Evolutionary conservation across 2,329 filamentous ascomycete genomes (phyloP).

Genomic region (Didymellaceae sp.): DNA sequence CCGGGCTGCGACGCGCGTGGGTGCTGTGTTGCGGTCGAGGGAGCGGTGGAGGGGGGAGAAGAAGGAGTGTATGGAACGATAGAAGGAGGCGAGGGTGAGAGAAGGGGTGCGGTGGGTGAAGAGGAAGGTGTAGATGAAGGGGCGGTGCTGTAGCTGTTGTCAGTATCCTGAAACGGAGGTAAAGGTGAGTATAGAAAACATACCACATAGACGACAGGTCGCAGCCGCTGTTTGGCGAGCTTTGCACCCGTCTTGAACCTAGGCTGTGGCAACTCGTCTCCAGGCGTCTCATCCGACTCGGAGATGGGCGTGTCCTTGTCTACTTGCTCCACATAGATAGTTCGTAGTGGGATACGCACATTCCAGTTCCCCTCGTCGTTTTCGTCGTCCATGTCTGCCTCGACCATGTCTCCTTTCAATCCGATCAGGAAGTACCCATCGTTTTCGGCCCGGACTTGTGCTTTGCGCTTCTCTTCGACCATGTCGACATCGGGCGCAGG

Average conservation of each 20-base stretch:
- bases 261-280: slow-evolving; percentile 26
- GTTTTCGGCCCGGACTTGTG: slow-evolving; percentile 52
- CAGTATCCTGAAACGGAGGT: too few relatives aligned
- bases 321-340: slow-evolving; percentile 69
- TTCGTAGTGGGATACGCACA: slow-evolving; percentile 66
- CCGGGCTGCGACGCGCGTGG: slow-evolving; percentile 50
- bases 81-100: slow-evolving; percentile 53
- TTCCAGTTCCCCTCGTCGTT: slow-evolving; percentile 47
- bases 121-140: slow-evolving; percentile 79
- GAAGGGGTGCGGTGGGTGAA: slow-evolving; percentile 69
- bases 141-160: slow-evolving; percentile 56
- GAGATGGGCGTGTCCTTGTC: slow-evolving; percentile 43
- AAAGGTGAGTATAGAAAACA: slow-evolving; percentile 12
- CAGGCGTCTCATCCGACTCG: slow-evolving; percentile 30
- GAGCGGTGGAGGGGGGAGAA: slow-evolving; percentile 56
- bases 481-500: slow-evolving; percentile 50
- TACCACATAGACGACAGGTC: slow-evolving; percentile 74
- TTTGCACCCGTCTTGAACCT: slow-evolving; percentile 7
- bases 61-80: slow-evolving; percentile 60
- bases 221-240: slow-evolving; percentile 53
- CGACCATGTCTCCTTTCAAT: slow-evolving; percentile 68
- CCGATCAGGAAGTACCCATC: slow-evolving; percentile 71
- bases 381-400: slow-evolving; percentile 55
- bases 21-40: slow-evolving; percentile 52
- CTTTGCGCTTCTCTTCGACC: slow-evolving; percentile 68